Conservation (phyloP, 2,329 filamentous ascomycete genomes). For the Talaromyces sp. region DNA sequence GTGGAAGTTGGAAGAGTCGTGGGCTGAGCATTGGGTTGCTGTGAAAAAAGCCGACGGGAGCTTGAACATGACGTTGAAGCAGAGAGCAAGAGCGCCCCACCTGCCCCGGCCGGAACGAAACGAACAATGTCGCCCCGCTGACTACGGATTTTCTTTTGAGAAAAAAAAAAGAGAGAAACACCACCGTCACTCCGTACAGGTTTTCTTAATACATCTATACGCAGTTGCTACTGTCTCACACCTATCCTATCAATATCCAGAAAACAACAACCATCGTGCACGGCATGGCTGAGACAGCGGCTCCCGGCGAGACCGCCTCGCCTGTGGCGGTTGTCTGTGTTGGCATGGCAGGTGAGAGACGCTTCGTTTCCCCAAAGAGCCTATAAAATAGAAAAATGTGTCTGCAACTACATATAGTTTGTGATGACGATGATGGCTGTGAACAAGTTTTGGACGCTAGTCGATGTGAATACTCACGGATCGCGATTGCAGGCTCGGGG, state of each 20-base stretch:
- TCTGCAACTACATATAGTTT: background rate
- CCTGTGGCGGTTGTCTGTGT: slow-evolving; percentile 86
- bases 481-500: slow-evolving; percentile 63
- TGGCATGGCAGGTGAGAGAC: slow-evolving; percentile 77
- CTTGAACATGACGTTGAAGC: slow-evolving; percentile 25
- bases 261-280: background rate
- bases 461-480: background rate
- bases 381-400: background rate
- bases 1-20: background rate
- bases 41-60: slow-evolving; percentile 9
- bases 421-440: background rate
- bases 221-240: background rate
- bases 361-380: slow-evolving; percentile 1
- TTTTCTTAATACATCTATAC: background rate
- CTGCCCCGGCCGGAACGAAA: slow-evolving; percentile 13
- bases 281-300: slow-evolving; percentile 16
- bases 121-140: slow-evolving; percentile 13
- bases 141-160: background rate
- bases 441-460: background rate
- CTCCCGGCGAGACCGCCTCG: slow-evolving; percentile 29
- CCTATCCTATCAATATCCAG: background rate
- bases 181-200: slow-evolving; percentile 4
- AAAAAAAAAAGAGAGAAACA: slow-evolving; percentile 13
- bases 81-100: slow-evolving; percentile 3
- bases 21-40: background rate